A percentile compares a stretch with the other conserved stretches of the same genome.
These are phyloP conservation scores for Backusella macrospora DNA, from an alignment of 192 early-diverging fungal genomes.

Conservation along the genomic window DNA sequence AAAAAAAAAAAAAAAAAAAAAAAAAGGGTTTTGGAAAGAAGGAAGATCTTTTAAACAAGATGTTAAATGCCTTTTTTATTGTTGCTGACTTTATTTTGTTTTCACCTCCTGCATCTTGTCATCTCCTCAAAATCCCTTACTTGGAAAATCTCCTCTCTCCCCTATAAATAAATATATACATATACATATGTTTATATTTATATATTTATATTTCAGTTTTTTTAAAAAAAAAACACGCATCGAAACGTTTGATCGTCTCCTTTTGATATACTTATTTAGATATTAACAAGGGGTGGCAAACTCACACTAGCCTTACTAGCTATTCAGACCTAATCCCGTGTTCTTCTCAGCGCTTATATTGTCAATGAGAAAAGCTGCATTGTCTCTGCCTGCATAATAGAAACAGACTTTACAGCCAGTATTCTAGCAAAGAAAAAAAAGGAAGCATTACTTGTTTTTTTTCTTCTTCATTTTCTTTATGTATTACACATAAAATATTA, in stretches of 20 bases:
- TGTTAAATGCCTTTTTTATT: conserved; percentile 3
- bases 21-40: conserved; percentile 10
- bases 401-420: background rate
- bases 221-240: background rate
- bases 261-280: conserved; percentile 13
- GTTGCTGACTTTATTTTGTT: conserved; percentile 1
- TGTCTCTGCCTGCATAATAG: conserved; percentile 8
- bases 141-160: background rate
- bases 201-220: too few species aligned
- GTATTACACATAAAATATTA: background rate
- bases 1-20: background rate
- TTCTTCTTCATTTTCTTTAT: background rate
- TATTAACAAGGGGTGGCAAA: conserved; percentile 15
- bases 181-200: background rate
- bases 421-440: background rate
- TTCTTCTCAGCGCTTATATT: background rate
- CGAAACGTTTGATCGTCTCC: conserved; percentile 1
- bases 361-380: conserved; percentile 9
- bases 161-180: background rate
- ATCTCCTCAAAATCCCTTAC: background rate
- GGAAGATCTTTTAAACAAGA: conserved; percentile 9
- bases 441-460: background rate
- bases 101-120: conserved; percentile 13
- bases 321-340: background rate
- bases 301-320: background rate